phyloP scores from a whole-genome alignment of 352 stramenopile species.

The Phytophthora pinifolia region DNA sequence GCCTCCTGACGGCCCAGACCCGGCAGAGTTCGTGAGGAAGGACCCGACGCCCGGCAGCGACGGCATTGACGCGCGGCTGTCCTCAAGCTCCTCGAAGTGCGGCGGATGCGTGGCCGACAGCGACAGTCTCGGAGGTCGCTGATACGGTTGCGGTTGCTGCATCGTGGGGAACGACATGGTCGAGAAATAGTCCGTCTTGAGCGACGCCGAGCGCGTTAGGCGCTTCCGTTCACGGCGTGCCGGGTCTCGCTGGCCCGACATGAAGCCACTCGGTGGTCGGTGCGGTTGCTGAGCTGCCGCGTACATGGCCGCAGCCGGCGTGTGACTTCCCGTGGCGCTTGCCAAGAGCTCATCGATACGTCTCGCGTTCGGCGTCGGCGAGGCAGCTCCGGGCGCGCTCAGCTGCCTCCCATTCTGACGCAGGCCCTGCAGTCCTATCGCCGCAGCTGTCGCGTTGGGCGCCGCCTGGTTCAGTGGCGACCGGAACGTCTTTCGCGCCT shows the following conservation, averaged over 20 bases:
- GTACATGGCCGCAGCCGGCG: conserved; percentile 26
- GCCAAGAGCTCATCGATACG: conserved; percentile 52
- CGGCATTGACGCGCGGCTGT: conserved; percentile 30
- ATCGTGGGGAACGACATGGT: conserved; percentile 41
- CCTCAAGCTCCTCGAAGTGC: conserved; percentile 32
- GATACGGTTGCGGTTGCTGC: conserved; percentile 28
- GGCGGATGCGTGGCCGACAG: conserved; percentile 36
- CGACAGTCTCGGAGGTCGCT: conserved; percentile 27
- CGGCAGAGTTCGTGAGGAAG: conserved; percentile 28
- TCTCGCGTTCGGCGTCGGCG: conserved; percentile 25
- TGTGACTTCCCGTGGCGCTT: conserved; percentile 12
- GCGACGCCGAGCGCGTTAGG: conserved; percentile 65
- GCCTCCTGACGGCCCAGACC: conserved; percentile 19
- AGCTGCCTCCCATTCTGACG: conserved; percentile 9
- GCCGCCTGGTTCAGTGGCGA: conserved; percentile 37
- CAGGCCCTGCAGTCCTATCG: conserved; percentile 18
- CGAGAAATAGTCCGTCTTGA: conserved; percentile 77
- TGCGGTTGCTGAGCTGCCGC: conserved; percentile 22
- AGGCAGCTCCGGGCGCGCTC: conserved; percentile 7
- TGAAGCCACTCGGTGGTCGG: conserved; percentile 27
- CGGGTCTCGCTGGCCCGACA: conserved; percentile 36
- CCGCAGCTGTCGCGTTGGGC: conserved; percentile 9
- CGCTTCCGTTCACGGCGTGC: conserved; percentile 66
- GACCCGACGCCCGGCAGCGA: conserved; percentile 42
- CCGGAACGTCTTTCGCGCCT: conserved; percentile 77